Conservation (phyloP, 2,329 filamentous ascomycete species). For the Ophiostoma novo-ulmi region DNA sequence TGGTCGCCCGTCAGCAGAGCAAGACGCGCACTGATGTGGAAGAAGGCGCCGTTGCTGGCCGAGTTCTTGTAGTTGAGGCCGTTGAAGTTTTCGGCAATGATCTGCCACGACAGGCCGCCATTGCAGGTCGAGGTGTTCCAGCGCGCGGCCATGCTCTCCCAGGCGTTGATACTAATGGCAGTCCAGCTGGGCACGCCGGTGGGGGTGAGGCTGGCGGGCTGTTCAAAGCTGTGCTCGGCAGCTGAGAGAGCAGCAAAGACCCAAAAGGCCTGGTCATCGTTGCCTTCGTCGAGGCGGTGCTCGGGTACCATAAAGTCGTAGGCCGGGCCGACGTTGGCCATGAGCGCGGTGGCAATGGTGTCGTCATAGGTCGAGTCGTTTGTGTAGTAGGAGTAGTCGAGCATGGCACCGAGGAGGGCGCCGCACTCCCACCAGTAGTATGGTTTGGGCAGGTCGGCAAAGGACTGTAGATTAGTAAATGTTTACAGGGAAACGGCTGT, state of each 20-base stretch:
- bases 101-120: conserved; percentile 77
- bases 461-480: conserved; percentile 37
- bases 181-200: conserved; percentile 65
- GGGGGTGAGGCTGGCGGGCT: conserved; percentile 52
- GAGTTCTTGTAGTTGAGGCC: conserved; percentile 81
- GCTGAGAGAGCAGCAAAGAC: conserved; percentile 62
- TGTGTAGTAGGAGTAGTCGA: conserved; percentile 66
- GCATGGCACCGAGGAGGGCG: conserved; percentile 60
- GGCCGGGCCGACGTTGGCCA: conserved; percentile 52
- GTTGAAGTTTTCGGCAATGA: conserved; percentile 65
- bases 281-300: conserved; percentile 59
- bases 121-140: conserved; percentile 65
- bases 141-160: conserved; percentile 62
- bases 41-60: conserved; percentile 75
- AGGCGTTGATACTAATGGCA: conserved; percentile 63
- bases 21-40: conserved; percentile 72
- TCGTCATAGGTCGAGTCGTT: conserved; percentile 58
- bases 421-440: conserved; percentile 67
- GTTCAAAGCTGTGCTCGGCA: conserved; percentile 62
- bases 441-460: conserved; percentile 59
- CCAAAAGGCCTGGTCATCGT: conserved; percentile 74
- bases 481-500: too few relatives aligned
- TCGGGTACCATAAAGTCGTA: conserved; percentile 56
- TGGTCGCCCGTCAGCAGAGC: conserved; percentile 63
- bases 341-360: conserved; percentile 53